Conservation (phyloP, 495 filamentous ascomycete genomes). For the Tuber melanosporum region DNA sequence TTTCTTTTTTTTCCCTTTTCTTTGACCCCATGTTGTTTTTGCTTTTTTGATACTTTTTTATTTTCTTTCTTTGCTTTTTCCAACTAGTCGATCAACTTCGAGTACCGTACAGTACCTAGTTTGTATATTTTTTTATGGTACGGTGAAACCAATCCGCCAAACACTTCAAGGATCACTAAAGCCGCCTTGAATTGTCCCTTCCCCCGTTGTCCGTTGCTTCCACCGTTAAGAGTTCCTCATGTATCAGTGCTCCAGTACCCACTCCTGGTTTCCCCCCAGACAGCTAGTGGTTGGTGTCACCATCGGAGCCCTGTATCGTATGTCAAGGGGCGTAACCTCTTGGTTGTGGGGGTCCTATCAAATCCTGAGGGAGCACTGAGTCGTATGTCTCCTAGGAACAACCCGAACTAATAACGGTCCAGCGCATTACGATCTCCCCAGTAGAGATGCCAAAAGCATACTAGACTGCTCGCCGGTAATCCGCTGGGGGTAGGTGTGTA, state of each 20-base stretch:
- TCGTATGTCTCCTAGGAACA: not conserved
- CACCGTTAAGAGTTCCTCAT: not conserved
- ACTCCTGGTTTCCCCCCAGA: not conserved
- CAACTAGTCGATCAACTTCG: not conserved
- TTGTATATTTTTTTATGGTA: not conserved
- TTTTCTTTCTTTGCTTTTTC: not conserved
- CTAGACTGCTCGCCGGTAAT: not conserved
- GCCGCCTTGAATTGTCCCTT: not conserved
- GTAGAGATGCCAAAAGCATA: not conserved
- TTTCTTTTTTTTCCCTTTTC: not conserved
- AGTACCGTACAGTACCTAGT: not conserved
- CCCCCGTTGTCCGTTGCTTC: not conserved
- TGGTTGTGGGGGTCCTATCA: not conserved
- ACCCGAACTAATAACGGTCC: not conserved
- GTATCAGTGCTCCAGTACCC: not conserved
- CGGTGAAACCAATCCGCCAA: not conserved
- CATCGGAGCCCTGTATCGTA: not conserved
- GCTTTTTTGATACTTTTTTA: not conserved
- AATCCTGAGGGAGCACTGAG: not conserved
- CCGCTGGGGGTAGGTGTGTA: not conserved
- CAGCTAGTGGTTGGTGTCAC: not conserved
- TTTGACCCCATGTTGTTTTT: not conserved
- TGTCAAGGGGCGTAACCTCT: not conserved
- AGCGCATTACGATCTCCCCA: not conserved
- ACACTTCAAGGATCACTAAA: not conserved